Evolutionary conservation across 495 filamentous ascomycete species (phyloP).

Genomic region (Neurospora sp.): DNA sequence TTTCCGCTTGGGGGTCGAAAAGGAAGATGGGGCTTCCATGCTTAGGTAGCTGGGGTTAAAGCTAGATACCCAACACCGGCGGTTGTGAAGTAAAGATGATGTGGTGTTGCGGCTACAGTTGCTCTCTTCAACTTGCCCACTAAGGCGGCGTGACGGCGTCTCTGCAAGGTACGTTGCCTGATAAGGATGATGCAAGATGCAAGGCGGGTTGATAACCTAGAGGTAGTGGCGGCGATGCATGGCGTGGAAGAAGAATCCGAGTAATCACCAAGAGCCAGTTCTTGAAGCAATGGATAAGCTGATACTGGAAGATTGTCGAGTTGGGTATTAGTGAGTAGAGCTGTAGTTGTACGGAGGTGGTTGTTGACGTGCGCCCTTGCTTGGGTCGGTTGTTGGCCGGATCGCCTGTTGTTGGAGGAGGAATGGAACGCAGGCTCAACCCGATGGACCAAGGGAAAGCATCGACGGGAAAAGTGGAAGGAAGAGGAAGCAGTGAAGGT

Average conservation of each 20-base stretch:
- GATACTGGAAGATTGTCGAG: neutral
- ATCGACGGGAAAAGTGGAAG: neutral
- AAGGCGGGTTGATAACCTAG: neutral
- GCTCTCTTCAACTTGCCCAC: neutral
- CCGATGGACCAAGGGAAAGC: neutral
- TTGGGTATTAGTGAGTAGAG: neutral
- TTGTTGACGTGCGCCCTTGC: neutral
- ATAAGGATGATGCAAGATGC: neutral
- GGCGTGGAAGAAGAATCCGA: neutral
- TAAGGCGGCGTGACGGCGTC: neutral
- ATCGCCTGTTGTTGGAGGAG: neutral
- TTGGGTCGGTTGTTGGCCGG: neutral
- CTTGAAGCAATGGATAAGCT: neutral
- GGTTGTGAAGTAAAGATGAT: neutral
- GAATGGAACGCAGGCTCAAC: neutral
- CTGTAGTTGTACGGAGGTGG: neutral
- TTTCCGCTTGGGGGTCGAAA: neutral
- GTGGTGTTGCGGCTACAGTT: neutral
- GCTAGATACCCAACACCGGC: neutral
- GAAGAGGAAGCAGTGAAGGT: neutral
- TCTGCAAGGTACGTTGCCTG: neutral
- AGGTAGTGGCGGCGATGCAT: neutral
- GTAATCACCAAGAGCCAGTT: neutral
- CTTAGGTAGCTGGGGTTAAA: neutral
- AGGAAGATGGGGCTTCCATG: neutral